A percentile compares a stretch with the other conserved stretches of the same genome.
Conservation (phyloP, 805 yeast species). For the Saccharomycopsis capsularis region DNA sequence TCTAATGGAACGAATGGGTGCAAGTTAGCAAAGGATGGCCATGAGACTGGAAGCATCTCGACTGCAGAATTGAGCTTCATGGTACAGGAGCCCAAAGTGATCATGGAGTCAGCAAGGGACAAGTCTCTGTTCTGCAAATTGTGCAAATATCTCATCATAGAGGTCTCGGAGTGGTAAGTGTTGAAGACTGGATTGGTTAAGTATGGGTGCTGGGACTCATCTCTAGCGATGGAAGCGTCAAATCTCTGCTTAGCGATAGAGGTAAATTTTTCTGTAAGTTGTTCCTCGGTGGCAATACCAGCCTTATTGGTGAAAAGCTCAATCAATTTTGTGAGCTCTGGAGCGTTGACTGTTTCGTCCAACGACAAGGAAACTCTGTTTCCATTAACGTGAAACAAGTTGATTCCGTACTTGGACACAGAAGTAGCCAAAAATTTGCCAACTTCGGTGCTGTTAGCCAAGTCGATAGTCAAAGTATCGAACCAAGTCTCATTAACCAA, state of each 20-base stretch:
- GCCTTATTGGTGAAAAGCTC: constrained; percentile 48
- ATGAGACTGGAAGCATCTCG: constrained; percentile 87
- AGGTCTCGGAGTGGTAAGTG: constrained; percentile 86
- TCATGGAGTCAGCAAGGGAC: constrained; percentile 94
- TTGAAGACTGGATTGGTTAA: constrained; percentile 76
- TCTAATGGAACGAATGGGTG: constrained; percentile 91
- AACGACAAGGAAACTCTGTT: constrained; percentile 65
- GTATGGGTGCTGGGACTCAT: constrained; percentile 21
- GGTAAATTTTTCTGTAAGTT: background rate
- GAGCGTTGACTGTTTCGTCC: constrained; percentile 76
- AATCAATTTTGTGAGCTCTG: constrained; percentile 53
- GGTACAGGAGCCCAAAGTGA: constrained; percentile 95
- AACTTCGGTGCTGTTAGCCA: constrained; percentile 41
- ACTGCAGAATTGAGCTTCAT: constrained; percentile 96
- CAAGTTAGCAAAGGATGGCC: constrained; percentile 84
- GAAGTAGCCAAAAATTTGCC: constrained; percentile 54
- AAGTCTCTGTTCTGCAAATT: constrained; percentile 80
- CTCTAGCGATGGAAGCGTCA: constrained; percentile 27
- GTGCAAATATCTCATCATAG: constrained; percentile 87
- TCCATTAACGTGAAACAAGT: constrained; percentile 62
- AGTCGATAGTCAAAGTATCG: constrained; percentile 73
- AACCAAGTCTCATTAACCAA: constrained; percentile 63
- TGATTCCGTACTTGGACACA: constrained; percentile 56
- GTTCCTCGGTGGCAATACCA: background rate
- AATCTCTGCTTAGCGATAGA: background rate